A percentile compares a stretch with the other conserved stretches of the same genome.
phyloP scores from a whole-genome alignment of 495 filamentous ascomycete species.

The Neurospora sp. region DNA sequence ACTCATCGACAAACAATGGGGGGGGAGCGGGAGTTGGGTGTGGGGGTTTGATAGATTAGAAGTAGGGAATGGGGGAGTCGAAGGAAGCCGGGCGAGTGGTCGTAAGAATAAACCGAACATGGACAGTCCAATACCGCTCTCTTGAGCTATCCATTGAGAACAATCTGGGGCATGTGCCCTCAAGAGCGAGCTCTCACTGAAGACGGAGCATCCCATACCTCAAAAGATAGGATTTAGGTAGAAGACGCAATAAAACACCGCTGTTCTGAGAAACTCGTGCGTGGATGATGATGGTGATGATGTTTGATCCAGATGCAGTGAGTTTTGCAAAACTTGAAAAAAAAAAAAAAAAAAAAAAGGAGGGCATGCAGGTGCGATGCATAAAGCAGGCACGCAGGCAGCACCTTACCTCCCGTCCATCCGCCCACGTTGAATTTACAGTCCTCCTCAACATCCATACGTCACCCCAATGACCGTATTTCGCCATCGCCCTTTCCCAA shows the following conservation, averaged over 20 bases:
- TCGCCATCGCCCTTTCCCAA: no score
- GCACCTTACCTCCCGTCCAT: not conserved
- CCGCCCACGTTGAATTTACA: not conserved
- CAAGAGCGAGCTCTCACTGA: not conserved
- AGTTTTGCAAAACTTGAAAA: not conserved
- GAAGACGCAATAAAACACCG: not conserved
- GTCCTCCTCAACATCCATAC: not conserved
- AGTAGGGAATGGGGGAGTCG: not conserved
- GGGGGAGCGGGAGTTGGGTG: conserved; percentile 47
- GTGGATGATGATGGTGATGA: not conserved
- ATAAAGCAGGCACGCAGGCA: not conserved
- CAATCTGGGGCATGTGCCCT: not conserved
- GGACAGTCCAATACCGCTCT: not conserved
- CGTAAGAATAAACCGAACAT: conserved; percentile 22
- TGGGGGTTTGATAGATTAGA: not conserved
- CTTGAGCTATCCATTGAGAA: not conserved
- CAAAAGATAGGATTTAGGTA: not conserved
- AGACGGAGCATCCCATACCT: not conserved
- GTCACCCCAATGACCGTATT: no score
- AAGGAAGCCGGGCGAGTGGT: conserved; percentile 7
- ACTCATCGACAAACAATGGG: conserved; percentile 52
- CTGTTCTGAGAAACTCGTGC: not conserved
- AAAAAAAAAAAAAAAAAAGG: not conserved
- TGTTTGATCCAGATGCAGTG: not conserved
- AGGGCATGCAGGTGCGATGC: not conserved